Conservation (phyloP, 1,284 basidiomycete genomes). For the Cyathus olla region DNA sequence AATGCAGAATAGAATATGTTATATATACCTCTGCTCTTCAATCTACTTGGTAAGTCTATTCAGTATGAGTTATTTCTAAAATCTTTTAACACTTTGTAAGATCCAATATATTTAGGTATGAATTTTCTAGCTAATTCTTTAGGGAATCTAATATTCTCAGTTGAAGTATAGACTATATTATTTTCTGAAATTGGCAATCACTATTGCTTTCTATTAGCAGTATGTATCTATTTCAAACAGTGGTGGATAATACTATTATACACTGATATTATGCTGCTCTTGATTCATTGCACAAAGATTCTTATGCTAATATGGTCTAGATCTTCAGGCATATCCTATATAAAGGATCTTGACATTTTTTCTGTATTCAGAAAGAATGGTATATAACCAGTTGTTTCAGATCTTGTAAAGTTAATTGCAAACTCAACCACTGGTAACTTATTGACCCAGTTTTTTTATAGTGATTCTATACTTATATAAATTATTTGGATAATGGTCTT, state of each 20-base stretch:
- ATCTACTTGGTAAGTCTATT: constrained; percentile 31
- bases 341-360: constrained; percentile 36
- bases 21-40: constrained; percentile 34
- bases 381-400: constrained; percentile 43
- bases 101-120: constrained; percentile 45
- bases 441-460: constrained; percentile 30
- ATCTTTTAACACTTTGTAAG: constrained; percentile 28
- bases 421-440: constrained; percentile 28
- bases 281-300: constrained; percentile 28
- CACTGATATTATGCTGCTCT: constrained; percentile 21
- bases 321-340: constrained; percentile 25
- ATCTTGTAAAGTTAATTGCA: constrained; percentile 31
- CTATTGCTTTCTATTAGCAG: constrained; percentile 12
- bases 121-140: constrained; percentile 40
- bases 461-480: constrained; percentile 10
- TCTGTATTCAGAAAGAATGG: constrained; percentile 32
- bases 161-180: constrained; percentile 46
- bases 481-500: constrained; percentile 19
- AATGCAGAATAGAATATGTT: constrained; percentile 41
- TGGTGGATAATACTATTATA: constrained; percentile 25
- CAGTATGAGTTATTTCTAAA: constrained; percentile 23
- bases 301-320: constrained; percentile 29
- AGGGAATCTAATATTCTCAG: constrained; percentile 41
- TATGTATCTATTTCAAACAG: constrained; percentile 4
- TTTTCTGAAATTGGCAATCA: constrained; percentile 15